These are phyloP conservation scores for Borealophlyctis nickersoniae DNA, from an alignment of 192 early-diverging fungal genomes.

Conservation along the genomic window DNA sequence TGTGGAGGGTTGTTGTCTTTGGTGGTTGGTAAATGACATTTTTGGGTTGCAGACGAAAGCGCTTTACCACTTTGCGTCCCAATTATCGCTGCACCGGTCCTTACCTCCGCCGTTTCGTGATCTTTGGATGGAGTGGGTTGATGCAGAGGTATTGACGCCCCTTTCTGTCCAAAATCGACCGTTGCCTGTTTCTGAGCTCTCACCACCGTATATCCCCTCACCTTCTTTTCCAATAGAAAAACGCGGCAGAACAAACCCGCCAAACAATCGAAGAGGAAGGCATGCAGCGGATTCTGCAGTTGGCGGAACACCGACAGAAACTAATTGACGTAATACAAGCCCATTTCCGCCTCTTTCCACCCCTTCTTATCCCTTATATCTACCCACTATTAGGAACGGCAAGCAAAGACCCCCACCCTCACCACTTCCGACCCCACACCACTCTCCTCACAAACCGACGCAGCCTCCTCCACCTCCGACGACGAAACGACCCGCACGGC, in stretches of 20 bases:
- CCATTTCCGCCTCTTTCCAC: too few relatives aligned
- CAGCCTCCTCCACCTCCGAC: background rate
- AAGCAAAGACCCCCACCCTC: too few relatives aligned
- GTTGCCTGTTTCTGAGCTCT: too few relatives aligned
- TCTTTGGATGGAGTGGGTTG: constrained; percentile 53
- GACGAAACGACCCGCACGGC: constrained; percentile 33
- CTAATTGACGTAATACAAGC: constrained; percentile 4
- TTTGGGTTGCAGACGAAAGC: constrained; percentile 36
- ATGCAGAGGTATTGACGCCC: constrained; percentile 36
- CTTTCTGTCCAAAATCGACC: too few relatives aligned
- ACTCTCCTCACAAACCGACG: too few relatives aligned
- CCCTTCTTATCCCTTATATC: background rate
- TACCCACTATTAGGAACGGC: background rate
- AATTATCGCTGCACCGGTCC: constrained; percentile 48
- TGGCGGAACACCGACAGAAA: constrained; percentile 11
- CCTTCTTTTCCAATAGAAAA: constrained; percentile 21
- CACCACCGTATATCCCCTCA: too few relatives aligned
- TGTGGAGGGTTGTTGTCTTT: constrained; percentile 41
- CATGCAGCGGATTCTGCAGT: constrained; percentile 10
- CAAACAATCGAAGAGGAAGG: constrained; percentile 15
- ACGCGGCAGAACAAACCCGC: background rate
- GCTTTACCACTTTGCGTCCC: constrained; percentile 40
- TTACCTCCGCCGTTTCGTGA: constrained; percentile 60
- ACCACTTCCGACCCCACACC: too few relatives aligned
- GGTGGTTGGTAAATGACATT: constrained; percentile 10